Conservation (phyloP, 352 stramenopile species). For the Globisporangium takayamanum region DNA sequence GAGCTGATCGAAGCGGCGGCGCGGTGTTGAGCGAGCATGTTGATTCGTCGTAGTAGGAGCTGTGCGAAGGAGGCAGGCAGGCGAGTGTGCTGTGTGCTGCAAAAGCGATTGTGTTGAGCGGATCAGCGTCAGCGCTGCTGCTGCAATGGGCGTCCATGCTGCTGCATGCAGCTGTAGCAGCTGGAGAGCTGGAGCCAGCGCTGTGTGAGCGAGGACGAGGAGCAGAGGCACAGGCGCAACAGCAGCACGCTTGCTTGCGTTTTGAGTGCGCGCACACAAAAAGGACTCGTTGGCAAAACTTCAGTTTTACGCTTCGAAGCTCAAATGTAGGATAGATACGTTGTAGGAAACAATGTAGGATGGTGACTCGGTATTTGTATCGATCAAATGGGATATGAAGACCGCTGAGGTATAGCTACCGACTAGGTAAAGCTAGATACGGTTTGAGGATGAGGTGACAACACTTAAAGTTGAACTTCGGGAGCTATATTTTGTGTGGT, state of each 20-base stretch:
- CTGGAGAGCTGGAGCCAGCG: no score
- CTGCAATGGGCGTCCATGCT: neutral
- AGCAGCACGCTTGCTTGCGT: conserved; percentile 7
- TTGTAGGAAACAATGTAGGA: no score
- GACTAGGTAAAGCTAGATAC: no score
- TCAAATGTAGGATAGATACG: no score
- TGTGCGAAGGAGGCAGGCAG: no score
- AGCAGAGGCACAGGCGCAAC: no score
- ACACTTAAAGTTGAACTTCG: neutral
- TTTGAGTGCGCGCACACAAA: conserved; percentile 7
- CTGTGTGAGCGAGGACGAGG: no score
- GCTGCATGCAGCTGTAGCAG: neutral
- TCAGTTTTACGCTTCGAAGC: conserved; percentile 6
- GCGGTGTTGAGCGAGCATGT: conserved; percentile 25
- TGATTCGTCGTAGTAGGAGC: neutral
- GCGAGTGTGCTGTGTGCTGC: conserved; percentile 1
- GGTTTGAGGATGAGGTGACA: no score
- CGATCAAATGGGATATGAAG: neutral
- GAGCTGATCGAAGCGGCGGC: conserved; percentile 12
- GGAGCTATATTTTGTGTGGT: neutral
- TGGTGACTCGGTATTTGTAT: neutral
- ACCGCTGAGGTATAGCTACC: no score
- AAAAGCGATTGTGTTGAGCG: conserved; percentile 10
- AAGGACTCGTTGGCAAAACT: neutral
- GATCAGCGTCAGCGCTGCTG: neutral